Evolutionary conservation across 2,329 filamentous ascomycete genomes (phyloP).

Genomic region (Decorospora gaudefroyi): DNA sequence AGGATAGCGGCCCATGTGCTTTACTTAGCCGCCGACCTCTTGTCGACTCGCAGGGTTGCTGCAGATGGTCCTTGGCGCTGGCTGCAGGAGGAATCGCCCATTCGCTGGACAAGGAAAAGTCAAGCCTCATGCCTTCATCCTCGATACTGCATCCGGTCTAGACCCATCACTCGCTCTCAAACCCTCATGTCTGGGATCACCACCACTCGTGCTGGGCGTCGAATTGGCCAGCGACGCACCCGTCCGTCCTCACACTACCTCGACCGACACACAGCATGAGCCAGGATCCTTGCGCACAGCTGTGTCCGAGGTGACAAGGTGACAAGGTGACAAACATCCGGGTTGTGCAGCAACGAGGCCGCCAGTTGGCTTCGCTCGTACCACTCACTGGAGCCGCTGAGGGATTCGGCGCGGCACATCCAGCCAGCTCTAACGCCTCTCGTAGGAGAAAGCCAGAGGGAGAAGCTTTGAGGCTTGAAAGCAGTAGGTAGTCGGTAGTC

Average conservation of each 20-base stretch:
- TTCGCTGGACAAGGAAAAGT: constrained; percentile 21
- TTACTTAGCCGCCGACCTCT: constrained; percentile 22
- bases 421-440: constrained; percentile 21
- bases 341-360: constrained; percentile 14
- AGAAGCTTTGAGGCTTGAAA: no score
- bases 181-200: constrained; percentile 20
- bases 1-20: constrained; percentile 8
- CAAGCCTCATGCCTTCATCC: constrained; percentile 26
- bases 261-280: constrained; percentile 14
- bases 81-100: constrained; percentile 17
- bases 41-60: constrained; percentile 14
- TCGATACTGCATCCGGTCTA: constrained; percentile 10
- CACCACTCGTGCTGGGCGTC: constrained; percentile 21
- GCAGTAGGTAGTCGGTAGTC: constrained; percentile 19
- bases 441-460: constrained; percentile 1
- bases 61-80: constrained; percentile 15
- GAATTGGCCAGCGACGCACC: constrained; percentile 23
- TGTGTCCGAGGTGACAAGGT: constrained; percentile 10
- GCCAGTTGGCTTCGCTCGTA: constrained; percentile 27
- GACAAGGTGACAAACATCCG: constrained; percentile 24
- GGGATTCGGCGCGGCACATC: constrained; percentile 32
- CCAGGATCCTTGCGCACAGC: constrained; percentile 17
- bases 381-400: constrained; percentile 40
- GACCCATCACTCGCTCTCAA: constrained; percentile 1
- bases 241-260: constrained; percentile 14